Base-by-base conservation (phyloP, 2,329 filamentous ascomycete species). In the Immersiporthe knoxdaviesiana region DNA sequence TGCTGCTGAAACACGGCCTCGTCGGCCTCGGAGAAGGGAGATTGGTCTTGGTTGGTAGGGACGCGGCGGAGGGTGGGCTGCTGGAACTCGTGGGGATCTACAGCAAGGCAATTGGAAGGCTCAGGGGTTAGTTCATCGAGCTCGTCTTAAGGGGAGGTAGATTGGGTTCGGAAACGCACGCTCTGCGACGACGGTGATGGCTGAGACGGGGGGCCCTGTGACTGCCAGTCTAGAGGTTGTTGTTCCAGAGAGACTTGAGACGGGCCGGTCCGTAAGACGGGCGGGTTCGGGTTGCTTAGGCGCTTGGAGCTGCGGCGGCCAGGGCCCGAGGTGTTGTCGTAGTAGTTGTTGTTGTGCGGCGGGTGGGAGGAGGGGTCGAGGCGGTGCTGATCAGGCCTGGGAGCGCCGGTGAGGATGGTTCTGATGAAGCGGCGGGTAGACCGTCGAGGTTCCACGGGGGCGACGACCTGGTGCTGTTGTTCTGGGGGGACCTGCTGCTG, bases 231-330 rank as follows among this genome's bases (percentile, higher is more conserved):
- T 63, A 72, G 60, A 27, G 73, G 68, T 14, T 75, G 74, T 66
- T 77, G 77, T 70, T 78, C 77, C 66, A 82, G 76, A 58, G 81
- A 80, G 63, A 79, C 71, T 72, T 81, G 80, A 56, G 78, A 78
- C 69, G 79, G 74, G 72, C 77, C 80, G 47, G 83, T 84, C 75
- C 81, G 81, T 72, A 84, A 73, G 74, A 78, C 75, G 73, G 79
- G 76, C 30, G 82, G 80, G 69, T 76, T 74, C 68, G 77, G 78
- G 71, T 84, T 82, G 82, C 85, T 85, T 76, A 85, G 79, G 75
- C 87, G 83, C 80, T 87, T 89, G 59, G 88, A 90, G 41, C 84
- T 82, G 73, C 85, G 82, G 72, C 87, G 87, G 72, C 78, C 81
- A 62, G 88, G 78, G 64, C 83, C 82, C 62, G 78, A 73, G 70